Conservation (phyloP, 1,139 yeast species). For the Geotrichum aggregatum region DNA sequence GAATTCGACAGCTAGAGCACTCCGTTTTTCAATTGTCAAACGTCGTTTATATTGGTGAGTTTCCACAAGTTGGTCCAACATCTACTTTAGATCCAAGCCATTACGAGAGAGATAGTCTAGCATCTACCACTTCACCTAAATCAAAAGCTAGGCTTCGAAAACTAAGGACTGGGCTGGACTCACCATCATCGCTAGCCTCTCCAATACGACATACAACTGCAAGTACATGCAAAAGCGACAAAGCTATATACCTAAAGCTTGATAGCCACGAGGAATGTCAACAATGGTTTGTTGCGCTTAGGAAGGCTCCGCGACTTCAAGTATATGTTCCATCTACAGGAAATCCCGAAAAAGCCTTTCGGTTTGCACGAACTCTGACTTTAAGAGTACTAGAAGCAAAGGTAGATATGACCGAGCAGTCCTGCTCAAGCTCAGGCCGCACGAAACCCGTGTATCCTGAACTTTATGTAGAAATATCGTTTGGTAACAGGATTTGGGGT, state of each 20-base stretch:
- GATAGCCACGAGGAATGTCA: conserved; percentile 69
- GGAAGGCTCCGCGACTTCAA: conserved; percentile 63
- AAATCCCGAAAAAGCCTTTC: conserved; percentile 38
- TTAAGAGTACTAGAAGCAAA: conserved; percentile 68
- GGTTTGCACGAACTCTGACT: conserved; percentile 53
- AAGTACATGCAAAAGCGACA: conserved; percentile 14
- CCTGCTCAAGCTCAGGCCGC: conserved; percentile 14
- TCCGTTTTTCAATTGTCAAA: conserved; percentile 60
- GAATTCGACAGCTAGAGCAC: conserved; percentile 63
- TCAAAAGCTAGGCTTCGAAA: conserved; percentile 14
- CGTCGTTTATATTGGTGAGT: conserved; percentile 37
- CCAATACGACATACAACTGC: neutral
- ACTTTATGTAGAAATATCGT: conserved; percentile 50
- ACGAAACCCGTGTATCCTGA: conserved; percentile 24
- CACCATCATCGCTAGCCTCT: conserved; percentile 2
- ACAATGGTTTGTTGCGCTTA: conserved; percentile 77
- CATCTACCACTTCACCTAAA: conserved; percentile 26
- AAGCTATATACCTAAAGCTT: conserved; percentile 41
- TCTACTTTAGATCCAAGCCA: neutral
- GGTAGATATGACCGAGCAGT: conserved; percentile 33
- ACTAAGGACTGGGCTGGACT: neutral
- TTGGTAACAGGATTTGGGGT: conserved; percentile 56
- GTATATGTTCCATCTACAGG: conserved; percentile 41
- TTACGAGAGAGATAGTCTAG: conserved; percentile 2
- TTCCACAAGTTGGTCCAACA: conserved; percentile 8